Conservation (phyloP, 2,329 filamentous ascomycete genomes). For the Leptographium radiaticola region DNA sequence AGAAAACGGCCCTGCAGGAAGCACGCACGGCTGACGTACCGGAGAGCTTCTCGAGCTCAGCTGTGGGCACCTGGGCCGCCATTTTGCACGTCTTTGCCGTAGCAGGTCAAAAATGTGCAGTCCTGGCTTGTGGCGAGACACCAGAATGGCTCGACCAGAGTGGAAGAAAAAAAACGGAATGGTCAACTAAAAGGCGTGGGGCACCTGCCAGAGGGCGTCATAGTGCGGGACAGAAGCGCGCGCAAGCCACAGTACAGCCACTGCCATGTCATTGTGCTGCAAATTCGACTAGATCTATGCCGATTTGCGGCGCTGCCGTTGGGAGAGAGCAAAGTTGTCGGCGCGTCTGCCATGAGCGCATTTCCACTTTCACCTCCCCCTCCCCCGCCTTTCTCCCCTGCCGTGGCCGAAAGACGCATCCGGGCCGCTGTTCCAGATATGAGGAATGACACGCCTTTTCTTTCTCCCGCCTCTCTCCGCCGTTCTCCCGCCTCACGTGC, state of each 20-base stretch:
- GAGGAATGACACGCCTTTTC: constrained; percentile 48
- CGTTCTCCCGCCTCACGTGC: constrained; percentile 6
- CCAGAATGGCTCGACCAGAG: background rate
- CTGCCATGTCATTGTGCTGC: background rate
- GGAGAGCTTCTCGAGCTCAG: constrained; percentile 4
- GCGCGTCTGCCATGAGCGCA: too few relatives aligned
- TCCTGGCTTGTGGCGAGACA: background rate
- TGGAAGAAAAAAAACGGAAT: background rate
- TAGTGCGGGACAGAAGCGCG: background rate
- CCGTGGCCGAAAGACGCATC: background rate
- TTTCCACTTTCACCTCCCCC: background rate
- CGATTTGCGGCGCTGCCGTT: too few relatives aligned
- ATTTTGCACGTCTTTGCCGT: background rate
- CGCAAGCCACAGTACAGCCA: background rate
- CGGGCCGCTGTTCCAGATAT: constrained; percentile 23
- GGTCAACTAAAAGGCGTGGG: too few relatives aligned
- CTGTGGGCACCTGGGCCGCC: constrained; percentile 2
- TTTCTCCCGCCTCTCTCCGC: constrained; percentile 17
- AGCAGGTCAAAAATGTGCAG: background rate
- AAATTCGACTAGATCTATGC: too few relatives aligned
- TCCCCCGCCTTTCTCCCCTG: background rate
- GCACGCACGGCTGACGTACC: background rate
- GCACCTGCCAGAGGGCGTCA: background rate
- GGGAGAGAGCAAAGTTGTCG: too few relatives aligned
- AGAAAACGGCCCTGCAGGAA: background rate